Conservation (phyloP, 805 yeast species). For the Ogataea siamensis region DNA sequence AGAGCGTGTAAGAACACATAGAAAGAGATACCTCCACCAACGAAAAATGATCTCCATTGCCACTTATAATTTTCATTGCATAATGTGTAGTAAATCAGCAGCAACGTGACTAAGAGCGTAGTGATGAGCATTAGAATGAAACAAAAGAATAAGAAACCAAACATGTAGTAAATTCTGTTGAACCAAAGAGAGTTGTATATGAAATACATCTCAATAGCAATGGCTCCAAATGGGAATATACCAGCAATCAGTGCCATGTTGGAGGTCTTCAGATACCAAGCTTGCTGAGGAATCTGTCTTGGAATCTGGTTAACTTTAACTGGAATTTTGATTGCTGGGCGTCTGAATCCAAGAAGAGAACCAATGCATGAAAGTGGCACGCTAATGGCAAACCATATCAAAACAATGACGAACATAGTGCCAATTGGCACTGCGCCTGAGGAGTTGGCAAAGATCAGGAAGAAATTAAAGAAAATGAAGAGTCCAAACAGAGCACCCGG, state of each 20-base stretch:
- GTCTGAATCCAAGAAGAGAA: constrained; percentile 74
- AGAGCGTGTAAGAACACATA: constrained; percentile 85
- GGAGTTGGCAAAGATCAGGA: constrained; percentile 71
- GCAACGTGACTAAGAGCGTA: constrained; percentile 73
- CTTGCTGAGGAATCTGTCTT: constrained; percentile 91
- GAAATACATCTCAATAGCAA: constrained; percentile 92
- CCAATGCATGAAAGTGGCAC: constrained; percentile 83
- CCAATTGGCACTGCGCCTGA: constrained; percentile 96
- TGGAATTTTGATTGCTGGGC: constrained; percentile 46
- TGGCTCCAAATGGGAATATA: constrained; percentile 90
- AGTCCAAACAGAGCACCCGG: constrained; percentile 72
- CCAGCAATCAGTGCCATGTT: constrained; percentile 78
- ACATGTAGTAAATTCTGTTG: constrained; percentile 92
- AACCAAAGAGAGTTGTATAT: constrained; percentile 91
- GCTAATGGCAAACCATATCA: constrained; percentile 83
- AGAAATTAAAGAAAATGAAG: constrained; percentile 74
- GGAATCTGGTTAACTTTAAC: constrained; percentile 94
- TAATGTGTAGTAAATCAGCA: constrained; percentile 78
- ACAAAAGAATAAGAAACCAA: constrained; percentile 92
- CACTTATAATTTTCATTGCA: constrained; percentile 92
- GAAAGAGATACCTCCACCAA: constrained; percentile 85
- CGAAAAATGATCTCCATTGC: constrained; percentile 92
- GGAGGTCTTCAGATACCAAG: constrained; percentile 69
- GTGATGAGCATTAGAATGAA: constrained; percentile 79
- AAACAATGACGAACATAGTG: constrained; percentile 75